Percentiles rank a stretch among this genome's conserved stretches.
These are phyloP conservation scores for Graphilbum ipis-grandicollis DNA, from an alignment of 2,329 filamentous ascomycete species.

Conservation along the genomic window DNA sequence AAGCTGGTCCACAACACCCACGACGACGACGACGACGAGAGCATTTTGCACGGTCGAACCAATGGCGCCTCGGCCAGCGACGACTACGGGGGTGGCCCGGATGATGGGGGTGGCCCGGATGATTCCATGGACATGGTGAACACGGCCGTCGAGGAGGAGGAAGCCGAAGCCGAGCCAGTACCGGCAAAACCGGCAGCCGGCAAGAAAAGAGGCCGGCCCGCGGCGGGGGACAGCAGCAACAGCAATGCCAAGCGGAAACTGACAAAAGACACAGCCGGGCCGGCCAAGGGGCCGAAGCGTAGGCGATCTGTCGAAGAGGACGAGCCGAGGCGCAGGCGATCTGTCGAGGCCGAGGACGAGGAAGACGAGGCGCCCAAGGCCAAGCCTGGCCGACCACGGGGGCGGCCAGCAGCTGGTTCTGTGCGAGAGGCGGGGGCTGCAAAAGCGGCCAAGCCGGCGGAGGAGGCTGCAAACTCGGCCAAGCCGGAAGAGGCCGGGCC, in stretches of 20 bases:
- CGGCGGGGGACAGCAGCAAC: neutral
- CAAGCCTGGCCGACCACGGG: conserved; percentile 5
- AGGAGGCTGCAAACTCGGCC: too few relatives aligned
- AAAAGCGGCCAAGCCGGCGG: conserved; percentile 7
- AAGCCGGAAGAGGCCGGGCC: too few relatives aligned
- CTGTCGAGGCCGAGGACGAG: neutral
- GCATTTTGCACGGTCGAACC: conserved; percentile 11
- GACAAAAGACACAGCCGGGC: neutral
- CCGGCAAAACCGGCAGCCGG: neutral
- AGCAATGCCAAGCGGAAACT: neutral
- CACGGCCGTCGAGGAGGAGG: conserved; percentile 13
- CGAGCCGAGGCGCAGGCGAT: neutral
- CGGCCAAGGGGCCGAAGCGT: neutral
- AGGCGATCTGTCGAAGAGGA: neutral
- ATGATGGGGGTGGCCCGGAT: too few relatives aligned
- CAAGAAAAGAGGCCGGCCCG: neutral
- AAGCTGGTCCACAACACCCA: conserved; percentile 12
- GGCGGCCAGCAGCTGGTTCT: conserved; percentile 13
- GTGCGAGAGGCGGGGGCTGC: conserved; percentile 12
- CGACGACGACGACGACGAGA: conserved; percentile 14
- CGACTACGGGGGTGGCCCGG: too few relatives aligned
- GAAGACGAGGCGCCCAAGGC: conserved; percentile 5
- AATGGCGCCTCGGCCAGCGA: too few relatives aligned
- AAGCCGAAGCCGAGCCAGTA: neutral
- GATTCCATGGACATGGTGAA: conserved; percentile 25